These are phyloP conservation scores for Chaetomium fimeti DNA, from an alignment of 495 filamentous ascomycete genomes.

Conservation along the genomic window DNA sequence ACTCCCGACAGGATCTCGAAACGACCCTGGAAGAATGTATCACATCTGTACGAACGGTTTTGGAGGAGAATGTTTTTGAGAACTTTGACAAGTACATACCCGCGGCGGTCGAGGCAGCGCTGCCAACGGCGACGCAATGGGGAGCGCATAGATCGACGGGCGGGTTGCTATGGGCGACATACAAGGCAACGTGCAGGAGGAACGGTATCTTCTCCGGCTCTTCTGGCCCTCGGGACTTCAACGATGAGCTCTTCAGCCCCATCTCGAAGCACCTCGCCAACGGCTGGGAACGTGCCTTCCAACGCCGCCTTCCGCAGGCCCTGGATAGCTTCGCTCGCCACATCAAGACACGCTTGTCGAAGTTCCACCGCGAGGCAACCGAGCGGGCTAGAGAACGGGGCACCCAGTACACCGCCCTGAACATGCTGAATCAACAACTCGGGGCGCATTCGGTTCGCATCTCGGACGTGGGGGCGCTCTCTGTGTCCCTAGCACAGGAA, in stretches of 20 bases:
- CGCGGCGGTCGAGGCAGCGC: constrained; percentile 41
- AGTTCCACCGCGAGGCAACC: constrained; percentile 42
- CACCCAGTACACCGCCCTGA: constrained; percentile 29
- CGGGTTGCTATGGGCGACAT: constrained; percentile 56
- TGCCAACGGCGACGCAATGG: constrained; percentile 50
- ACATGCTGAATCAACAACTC: constrained; percentile 43
- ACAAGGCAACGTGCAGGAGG: constrained; percentile 60
- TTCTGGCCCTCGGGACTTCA: constrained; percentile 48
- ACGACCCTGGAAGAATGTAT: constrained; percentile 37
- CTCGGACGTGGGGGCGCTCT: constrained; percentile 28
- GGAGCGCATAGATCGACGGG: constrained; percentile 46
- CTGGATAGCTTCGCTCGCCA: constrained; percentile 24
- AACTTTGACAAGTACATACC: constrained; percentile 41
- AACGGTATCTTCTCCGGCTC: constrained; percentile 38
- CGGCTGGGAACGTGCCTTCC: constrained; percentile 60
- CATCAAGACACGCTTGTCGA: constrained; percentile 26
- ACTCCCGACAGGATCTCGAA: constrained; percentile 33
- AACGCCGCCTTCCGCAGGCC: constrained; percentile 30
- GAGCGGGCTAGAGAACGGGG: constrained; percentile 25
- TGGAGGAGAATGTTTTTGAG: constrained; percentile 48
- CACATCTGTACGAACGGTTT: constrained; percentile 37
- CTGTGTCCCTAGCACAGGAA: constrained; percentile 41
- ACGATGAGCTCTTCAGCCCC: constrained; percentile 51
- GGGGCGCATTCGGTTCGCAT: constrained; percentile 39
- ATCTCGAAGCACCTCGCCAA: constrained; percentile 52